phyloP scores from a whole-genome alignment of 352 stramenopile genomes.

The Phytophthora parvispora region DNA sequence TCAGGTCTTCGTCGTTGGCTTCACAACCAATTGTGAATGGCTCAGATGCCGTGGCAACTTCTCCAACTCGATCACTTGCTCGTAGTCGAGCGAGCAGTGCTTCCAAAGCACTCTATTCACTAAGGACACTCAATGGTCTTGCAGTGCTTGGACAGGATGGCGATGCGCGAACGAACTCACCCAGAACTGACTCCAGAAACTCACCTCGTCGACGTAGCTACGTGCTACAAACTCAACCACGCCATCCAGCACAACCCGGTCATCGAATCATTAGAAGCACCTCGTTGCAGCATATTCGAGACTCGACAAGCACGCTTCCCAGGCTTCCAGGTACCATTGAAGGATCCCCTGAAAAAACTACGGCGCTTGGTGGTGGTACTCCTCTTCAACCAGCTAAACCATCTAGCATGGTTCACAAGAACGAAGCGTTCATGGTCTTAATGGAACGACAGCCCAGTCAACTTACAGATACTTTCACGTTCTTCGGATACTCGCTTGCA shows the following conservation, averaged over 20 bases:
- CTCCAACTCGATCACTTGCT: not conserved
- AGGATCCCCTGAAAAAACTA: conserved; percentile 12
- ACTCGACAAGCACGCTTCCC: not conserved
- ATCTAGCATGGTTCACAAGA: conserved; percentile 1
- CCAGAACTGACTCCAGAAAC: not conserved
- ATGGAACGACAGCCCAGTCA: conserved; percentile 7
- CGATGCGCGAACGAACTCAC: not conserved
- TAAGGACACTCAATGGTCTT: conserved; percentile 11
- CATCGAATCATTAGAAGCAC: not conserved
- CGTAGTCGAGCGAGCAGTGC: conserved; percentile 11
- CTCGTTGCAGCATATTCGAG: conserved; percentile 1
- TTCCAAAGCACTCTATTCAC: not conserved
- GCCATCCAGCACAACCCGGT: too few relatives aligned
- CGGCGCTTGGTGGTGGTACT: not conserved
- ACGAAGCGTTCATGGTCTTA: conserved; percentile 1
- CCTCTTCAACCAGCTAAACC: not conserved
- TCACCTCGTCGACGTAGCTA: conserved; percentile 16
- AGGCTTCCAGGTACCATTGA: conserved; percentile 10
- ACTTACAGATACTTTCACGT: not conserved
- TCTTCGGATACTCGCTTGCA: conserved; percentile 12
- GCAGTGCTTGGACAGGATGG: conserved; percentile 9
- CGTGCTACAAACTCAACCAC: conserved; percentile 4
- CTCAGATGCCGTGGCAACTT: not conserved
- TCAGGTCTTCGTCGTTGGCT: too few relatives aligned
- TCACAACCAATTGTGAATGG: too few relatives aligned